phyloP scores from a whole-genome alignment of 1,284 basidiomycete genomes.

The Rhodotorula mucilaginosa region DNA sequence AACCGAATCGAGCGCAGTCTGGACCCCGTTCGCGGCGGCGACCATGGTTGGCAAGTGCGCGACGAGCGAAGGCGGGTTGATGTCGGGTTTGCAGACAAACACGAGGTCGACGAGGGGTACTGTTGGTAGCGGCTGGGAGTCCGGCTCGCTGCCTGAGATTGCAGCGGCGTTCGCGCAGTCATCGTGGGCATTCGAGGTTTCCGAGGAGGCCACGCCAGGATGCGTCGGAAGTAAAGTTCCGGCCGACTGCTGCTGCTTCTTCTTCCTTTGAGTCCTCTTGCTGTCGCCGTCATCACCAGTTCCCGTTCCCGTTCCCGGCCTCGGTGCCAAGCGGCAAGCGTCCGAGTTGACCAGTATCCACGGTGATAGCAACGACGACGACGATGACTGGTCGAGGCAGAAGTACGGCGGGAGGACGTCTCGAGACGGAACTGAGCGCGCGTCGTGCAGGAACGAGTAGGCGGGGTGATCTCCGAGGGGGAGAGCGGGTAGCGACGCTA shows the following conservation, averaged over 20 bases:
- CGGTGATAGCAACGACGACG: neutral
- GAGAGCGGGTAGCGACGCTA: neutral
- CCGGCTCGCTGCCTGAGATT: neutral
- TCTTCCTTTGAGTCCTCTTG: too few relatives aligned
- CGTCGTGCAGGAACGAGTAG: slow-evolving; percentile 9
- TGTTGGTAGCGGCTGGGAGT: neutral
- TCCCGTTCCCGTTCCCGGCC: too few relatives aligned
- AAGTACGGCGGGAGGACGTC: slow-evolving; percentile 1
- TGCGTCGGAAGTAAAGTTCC: neutral
- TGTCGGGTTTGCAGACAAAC: slow-evolving; percentile 42
- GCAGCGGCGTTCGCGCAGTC: neutral
- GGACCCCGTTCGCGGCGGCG: slow-evolving; percentile 40
- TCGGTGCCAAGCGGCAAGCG: neutral
- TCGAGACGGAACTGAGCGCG: neutral
- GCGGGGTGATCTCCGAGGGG: slow-evolving; percentile 10
- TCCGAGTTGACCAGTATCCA: slow-evolving; percentile 17
- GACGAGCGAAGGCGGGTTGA: slow-evolving; percentile 42
- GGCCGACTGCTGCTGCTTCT: neutral
- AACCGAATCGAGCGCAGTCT: slow-evolving; percentile 21
- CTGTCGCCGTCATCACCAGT: too few relatives aligned
- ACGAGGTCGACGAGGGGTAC: slow-evolving; percentile 34
- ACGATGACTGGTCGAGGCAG: neutral
- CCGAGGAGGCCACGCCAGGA: neutral
- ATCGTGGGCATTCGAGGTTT: neutral
- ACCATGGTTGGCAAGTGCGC: slow-evolving; percentile 39